Evolutionary conservation across 148 eudicot genomes (phyloP).

Genomic region (Rhododendron kiyosumense): DNA sequence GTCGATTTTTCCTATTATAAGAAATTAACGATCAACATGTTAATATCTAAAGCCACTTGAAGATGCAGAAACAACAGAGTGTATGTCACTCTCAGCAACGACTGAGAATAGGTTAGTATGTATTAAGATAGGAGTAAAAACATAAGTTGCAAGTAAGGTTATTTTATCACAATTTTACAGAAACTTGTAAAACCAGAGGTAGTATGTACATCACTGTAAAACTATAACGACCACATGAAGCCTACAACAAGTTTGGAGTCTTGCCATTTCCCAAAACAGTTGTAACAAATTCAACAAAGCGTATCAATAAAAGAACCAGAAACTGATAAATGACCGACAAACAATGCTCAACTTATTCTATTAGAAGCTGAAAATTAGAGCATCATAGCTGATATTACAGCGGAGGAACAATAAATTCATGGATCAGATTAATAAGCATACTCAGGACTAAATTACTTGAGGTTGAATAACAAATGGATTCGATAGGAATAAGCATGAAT

Average conservation of each 20-base stretch:
- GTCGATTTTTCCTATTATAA: not conserved
- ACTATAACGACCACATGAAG: not conserved
- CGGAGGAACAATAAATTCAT: not conserved
- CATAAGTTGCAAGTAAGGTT: not conserved
- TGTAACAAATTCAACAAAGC: not conserved
- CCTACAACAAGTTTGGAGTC: not conserved
- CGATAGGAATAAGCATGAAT: not conserved
- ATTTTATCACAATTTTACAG: not conserved
- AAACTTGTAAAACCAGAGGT: not conserved
- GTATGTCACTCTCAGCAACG: not conserved
- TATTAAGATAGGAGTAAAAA: not conserved
- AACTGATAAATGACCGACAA: not conserved
- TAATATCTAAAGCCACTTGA: not conserved
- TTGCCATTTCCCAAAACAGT: not conserved
- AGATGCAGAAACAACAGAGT: not conserved
- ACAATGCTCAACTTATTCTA: not conserved
- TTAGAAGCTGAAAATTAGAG: not conserved
- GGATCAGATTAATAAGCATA: not conserved
- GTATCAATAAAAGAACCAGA: not conserved
- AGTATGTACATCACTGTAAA: not conserved
- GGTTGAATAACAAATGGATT: not conserved
- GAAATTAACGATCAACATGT: not conserved
- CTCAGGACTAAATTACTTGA: not conserved
- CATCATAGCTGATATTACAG: not conserved
- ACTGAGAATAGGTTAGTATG: not conserved